Percentiles rank a stretch among this genome's conserved stretches.
These are phyloP conservation scores for Trapa bicornis DNA, from an alignment of 345 rosid genomes.

Conservation along the genomic window DNA sequence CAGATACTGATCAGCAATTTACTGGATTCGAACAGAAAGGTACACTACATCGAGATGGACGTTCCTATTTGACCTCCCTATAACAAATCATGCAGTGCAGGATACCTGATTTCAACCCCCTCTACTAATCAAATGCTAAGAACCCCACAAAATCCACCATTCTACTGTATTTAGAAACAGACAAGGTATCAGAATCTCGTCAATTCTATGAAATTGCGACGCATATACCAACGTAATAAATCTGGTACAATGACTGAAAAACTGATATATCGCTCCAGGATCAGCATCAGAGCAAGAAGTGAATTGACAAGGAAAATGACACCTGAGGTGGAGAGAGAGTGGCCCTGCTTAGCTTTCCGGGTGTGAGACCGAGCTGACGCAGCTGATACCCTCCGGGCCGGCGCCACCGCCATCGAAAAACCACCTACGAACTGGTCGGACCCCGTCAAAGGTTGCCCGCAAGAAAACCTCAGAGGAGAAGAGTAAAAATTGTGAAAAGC, in stretches of 20 bases:
- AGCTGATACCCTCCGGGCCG: conserved; percentile 14
- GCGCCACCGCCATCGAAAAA: conserved; percentile 12
- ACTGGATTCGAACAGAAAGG: background rate
- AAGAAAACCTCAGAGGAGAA: background rate
- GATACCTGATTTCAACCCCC: background rate
- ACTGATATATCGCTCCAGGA: background rate
- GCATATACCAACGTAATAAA: background rate
- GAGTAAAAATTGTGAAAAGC: too few species aligned
- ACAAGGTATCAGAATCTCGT: background rate
- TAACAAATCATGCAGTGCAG: background rate
- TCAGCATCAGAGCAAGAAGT: background rate
- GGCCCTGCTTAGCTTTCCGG: conserved; percentile 11
- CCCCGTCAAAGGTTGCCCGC: background rate
- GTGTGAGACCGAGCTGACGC: conserved; percentile 20
- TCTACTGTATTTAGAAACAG: background rate
- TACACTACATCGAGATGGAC: background rate
- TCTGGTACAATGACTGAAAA: background rate
- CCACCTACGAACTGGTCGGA: background rate
- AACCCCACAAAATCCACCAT: background rate
- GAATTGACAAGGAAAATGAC: background rate
- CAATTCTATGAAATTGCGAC: background rate
- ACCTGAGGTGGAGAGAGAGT: conserved; percentile 12
- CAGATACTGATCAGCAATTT: too few species aligned
- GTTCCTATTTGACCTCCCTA: background rate
- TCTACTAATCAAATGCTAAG: background rate